Evolutionary conservation across 2,329 filamentous ascomycete species (phyloP).

Genomic region (Colletotrichum navitas): DNA sequence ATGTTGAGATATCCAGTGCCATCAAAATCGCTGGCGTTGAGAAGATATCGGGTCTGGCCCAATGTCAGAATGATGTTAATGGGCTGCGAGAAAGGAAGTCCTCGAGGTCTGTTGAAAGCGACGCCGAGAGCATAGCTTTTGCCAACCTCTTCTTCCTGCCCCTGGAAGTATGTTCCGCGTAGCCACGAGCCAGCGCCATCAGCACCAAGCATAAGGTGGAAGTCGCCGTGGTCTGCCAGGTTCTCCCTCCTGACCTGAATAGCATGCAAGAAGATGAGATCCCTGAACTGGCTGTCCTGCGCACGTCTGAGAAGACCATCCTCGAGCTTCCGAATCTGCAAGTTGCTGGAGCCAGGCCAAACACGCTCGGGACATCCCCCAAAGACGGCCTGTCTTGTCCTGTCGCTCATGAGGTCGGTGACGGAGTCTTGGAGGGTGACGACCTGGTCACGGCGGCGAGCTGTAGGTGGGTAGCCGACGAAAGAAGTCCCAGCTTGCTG

Average conservation of each 20-base stretch:
- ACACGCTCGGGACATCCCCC: slow-evolving; percentile 50
- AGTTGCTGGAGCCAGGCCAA: slow-evolving; percentile 53
- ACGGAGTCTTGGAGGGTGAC: slow-evolving; percentile 53
- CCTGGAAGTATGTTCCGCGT: slow-evolving; percentile 49
- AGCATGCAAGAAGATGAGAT: slow-evolving; percentile 50
- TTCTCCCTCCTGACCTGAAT: slow-evolving; percentile 48
- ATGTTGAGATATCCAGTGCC: slow-evolving; percentile 53
- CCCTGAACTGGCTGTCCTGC: slow-evolving; percentile 49
- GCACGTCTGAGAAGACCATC: slow-evolving; percentile 51
- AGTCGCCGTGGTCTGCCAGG: slow-evolving; percentile 49
- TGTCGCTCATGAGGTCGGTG: slow-evolving; percentile 47
- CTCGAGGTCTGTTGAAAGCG: slow-evolving; percentile 50
- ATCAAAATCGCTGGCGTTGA: slow-evolving; percentile 52
- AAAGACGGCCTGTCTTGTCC: slow-evolving; percentile 49
- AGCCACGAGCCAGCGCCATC: slow-evolving; percentile 54
- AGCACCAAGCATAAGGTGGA: slow-evolving; percentile 51
- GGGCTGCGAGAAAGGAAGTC: slow-evolving; percentile 51
- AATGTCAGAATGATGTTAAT: slow-evolving; percentile 53
- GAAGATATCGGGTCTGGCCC: slow-evolving; percentile 52
- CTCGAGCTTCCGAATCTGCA: slow-evolving; percentile 54
- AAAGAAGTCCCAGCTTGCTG: slow-evolving; percentile 34
- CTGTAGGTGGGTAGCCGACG: slow-evolving; percentile 48
- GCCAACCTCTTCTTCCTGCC: slow-evolving; percentile 51
- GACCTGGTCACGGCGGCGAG: slow-evolving; percentile 51
- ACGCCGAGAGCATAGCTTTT: slow-evolving; percentile 51